A percentile compares a stretch with the other conserved stretches of the same genome.
Evolutionary conservation across 257 asterid species (phyloP).

Genomic region (Ligustrum vulgare): DNA sequence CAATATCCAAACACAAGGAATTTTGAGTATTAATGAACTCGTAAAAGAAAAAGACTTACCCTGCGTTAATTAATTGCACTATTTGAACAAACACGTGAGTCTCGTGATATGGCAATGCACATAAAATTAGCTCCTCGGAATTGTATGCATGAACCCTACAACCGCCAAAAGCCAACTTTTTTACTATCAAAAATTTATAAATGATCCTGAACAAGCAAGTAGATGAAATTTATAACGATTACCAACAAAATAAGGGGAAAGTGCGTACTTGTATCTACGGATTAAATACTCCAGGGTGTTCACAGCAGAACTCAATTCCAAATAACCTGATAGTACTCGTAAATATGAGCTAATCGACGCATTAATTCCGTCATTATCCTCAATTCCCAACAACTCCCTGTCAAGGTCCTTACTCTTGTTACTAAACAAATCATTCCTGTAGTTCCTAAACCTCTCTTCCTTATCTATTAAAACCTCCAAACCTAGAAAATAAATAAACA

Average conservation of each 20-base stretch:
- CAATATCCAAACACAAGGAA: background rate
- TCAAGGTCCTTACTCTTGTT: constrained; percentile 68
- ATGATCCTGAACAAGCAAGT: background rate
- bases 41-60: constrained; percentile 41
- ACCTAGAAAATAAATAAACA: constrained; percentile 38
- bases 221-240: background rate
- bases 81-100: constrained; percentile 76
- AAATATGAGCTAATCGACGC: constrained; percentile 61
- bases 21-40: background rate
- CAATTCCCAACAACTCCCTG: constrained; percentile 64
- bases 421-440: constrained; percentile 72
- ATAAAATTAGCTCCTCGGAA: constrained; percentile 72
- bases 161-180: constrained; percentile 4
- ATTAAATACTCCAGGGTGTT: constrained; percentile 82
- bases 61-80: constrained; percentile 64
- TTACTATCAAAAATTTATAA: background rate
- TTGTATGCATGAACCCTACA: constrained; percentile 75
- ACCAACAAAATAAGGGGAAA: background rate
- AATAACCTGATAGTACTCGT: constrained; percentile 65
- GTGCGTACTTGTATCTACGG: constrained; percentile 76
- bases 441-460: constrained; percentile 68
- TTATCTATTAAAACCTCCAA: constrained; percentile 53
- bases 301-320: constrained; percentile 56
- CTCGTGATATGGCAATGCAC: constrained; percentile 90
- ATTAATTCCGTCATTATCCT: constrained; percentile 64